Evolutionary conservation across 1,284 basidiomycete genomes (phyloP).

Genomic region (Pyrrhoderma noxium): DNA sequence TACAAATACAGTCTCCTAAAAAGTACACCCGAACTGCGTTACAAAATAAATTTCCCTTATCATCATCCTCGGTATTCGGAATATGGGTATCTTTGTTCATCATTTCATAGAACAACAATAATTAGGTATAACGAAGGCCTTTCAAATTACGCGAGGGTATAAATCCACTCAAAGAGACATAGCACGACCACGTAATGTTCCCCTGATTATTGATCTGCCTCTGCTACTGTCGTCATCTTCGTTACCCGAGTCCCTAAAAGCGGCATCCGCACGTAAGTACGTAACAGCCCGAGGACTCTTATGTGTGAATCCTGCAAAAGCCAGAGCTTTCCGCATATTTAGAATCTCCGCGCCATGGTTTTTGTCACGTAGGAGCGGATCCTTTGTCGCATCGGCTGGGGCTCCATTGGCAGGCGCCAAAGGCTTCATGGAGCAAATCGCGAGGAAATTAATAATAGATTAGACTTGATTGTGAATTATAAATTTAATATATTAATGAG

Average conservation of each 20-base stretch:
- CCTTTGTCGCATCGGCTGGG: conserved; percentile 75
- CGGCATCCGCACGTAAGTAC: conserved; percentile 66
- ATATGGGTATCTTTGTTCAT: not conserved
- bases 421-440: conserved; percentile 47
- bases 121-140: not conserved
- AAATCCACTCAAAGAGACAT: conserved; percentile 55
- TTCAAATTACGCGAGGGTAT: not conserved
- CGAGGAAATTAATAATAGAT: not conserved
- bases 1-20: not conserved
- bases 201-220: conserved; percentile 52
- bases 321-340: conserved; percentile 84
- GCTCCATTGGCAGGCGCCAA: conserved; percentile 85
- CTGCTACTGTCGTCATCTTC: conserved; percentile 43
- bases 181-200: conserved; percentile 60
- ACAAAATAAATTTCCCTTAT: not conserved
- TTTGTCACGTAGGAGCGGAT: conserved; percentile 81
- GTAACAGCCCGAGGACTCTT: conserved; percentile 73
- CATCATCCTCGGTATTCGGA: not conserved
- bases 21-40: too few species aligned
- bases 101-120: not conserved
- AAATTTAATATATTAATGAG: conserved; percentile 5
- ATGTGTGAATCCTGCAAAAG: conserved; percentile 86
- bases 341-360: conserved; percentile 81
- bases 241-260: conserved; percentile 49
- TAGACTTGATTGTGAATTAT: not conserved